Evolutionary conservation across 2,329 filamentous ascomycete genomes (phyloP), one percentile per base, ranked within the genome.

Genomic region (Fusarium liriodendri): DNA sequence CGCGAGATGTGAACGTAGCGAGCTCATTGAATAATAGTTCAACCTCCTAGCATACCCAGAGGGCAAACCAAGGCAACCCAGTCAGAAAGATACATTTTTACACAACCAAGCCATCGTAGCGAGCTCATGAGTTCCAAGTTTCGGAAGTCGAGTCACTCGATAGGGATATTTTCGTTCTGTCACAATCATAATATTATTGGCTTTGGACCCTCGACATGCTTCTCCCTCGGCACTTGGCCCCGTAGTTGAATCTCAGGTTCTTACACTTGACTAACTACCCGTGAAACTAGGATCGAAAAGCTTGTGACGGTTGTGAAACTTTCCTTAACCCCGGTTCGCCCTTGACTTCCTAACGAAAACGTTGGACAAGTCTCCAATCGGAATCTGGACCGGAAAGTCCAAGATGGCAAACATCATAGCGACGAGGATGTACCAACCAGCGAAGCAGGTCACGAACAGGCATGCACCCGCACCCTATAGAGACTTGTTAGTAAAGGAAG

Each of bases 301-400:
- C 18, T n/a, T 20, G 27, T 14, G 6, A 20, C 18, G 4, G 47
- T 4, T 14, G 3, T 32, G 6, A 27, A 14, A 5, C 18, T 52
- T n/a, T 52, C 47, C 10, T n/a, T 32, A 52, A 8, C 11, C 47
- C 2, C 18, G 47, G 18, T 52, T 52, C 10, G 5, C 25, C 27
- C 27, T 52, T 7, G 47, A 52, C 27, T 71, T 80, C 61, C 74
- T 79, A 64, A 89, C 80, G 7, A 89, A 66, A 8, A 52, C 18
- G 32, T 81, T 82, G 65, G 85, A 88, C 20, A 91, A 75, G 75
- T 91, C 89, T 1, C 89, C 89, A 2, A 91, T 87, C 0, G 89
- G 89, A 6, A 91, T 76, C 27, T 86, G 81, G 59, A 90, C 77
- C 0, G 89, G 89, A 72, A 90, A 90, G 73, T 91, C 88, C n/a